Evolutionary conservation across 2,329 filamentous ascomycete genomes (phyloP).

Genomic region (Phaeomoniella chlamydospora): DNA sequence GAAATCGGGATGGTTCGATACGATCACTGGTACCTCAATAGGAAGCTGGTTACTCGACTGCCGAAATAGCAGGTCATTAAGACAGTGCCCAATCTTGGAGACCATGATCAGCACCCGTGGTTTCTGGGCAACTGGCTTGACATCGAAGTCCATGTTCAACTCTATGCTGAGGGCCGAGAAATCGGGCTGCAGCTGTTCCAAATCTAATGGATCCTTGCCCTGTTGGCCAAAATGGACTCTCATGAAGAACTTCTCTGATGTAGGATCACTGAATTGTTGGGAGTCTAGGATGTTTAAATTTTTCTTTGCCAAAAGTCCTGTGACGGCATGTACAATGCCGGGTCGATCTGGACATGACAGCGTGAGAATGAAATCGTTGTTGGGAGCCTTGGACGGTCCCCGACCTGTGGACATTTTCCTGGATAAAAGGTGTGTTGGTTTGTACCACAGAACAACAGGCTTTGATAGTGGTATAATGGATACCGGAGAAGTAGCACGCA

Average conservation of each 20-base stretch:
- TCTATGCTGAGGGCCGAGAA: slow-evolving; percentile 48
- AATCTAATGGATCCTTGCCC: slow-evolving; percentile 11
- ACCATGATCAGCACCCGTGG: slow-evolving; percentile 76
- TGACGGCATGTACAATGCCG: slow-evolving; percentile 75
- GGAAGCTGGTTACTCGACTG: slow-evolving; percentile 58
- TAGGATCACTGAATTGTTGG: slow-evolving; percentile 69
- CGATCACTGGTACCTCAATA: slow-evolving; percentile 63
- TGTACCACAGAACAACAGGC: too few species aligned
- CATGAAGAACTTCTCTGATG: slow-evolving; percentile 72
- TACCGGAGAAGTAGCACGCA: not conserved
- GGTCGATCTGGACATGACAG: slow-evolving; percentile 74
- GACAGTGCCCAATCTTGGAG: slow-evolving; percentile 74
- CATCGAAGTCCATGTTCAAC: slow-evolving; percentile 56
- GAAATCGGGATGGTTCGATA: slow-evolving; percentile 72
- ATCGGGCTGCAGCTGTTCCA: slow-evolving; percentile 36
- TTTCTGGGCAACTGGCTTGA: slow-evolving; percentile 54
- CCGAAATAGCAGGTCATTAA: slow-evolving; percentile 73
- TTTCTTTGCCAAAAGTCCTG: slow-evolving; percentile 58
- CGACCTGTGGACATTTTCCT: not conserved
- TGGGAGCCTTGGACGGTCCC: slow-evolving; percentile 10
- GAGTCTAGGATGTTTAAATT: slow-evolving; percentile 71
- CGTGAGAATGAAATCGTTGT: slow-evolving; percentile 56
- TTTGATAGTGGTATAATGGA: not conserved
- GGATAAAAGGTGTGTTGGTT: too few species aligned
- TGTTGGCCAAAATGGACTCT: slow-evolving; percentile 64